Base-by-base conservation (phyloP, 2,329 filamentous ascomycete species). In the Zasmidium angulare region DNA sequence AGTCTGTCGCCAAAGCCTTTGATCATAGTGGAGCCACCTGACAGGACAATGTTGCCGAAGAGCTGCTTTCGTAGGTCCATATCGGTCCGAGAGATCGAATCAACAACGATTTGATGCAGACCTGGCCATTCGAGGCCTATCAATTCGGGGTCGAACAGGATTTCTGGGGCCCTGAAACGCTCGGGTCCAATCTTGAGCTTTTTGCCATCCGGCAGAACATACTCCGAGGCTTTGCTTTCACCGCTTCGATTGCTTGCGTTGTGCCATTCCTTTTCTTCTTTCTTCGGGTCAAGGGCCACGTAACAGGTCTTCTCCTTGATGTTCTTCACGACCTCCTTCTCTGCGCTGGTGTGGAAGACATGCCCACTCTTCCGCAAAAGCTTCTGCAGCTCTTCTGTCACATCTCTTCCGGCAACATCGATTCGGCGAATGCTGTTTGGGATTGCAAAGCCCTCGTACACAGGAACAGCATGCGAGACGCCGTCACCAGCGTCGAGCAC, bases 361-460 rank as follows among this genome's bases (percentile, higher is more conserved):
- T 95, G 91, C 52, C 95, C 95, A 68, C 88, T 90, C 82, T 97
- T 98, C 71, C 95, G 86, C 67, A 99, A 81, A 68, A 98, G 79
- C 61, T 89, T 87, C 77, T 99, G 95, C 78, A 99, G 81, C 74
- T 99, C 87, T 76, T 99, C 95, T 50, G 95, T 99, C 20, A 99
- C 91, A 76, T 99, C 95, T 69, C 95, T 85, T 24, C 95, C 95
- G 12, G 95, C 95, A 29, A 99, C 93, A 74, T 99, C 95, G 73
- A 99, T 97, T 66, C 95, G 84, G 66, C 93, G 86, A 77, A 99
- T 97, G 75, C 91, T 95, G 76, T 90, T 96, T 11, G 92, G 91
- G 78, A 99, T 96, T 6, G 95, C 92, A 73, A 99, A 99, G 0
- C 95, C 95, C 74, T 99, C 93, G 76, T 96, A 99, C 21, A 99